Conservation (phyloP, 306 rosid species). For the Inga leiocalycina region DNA sequence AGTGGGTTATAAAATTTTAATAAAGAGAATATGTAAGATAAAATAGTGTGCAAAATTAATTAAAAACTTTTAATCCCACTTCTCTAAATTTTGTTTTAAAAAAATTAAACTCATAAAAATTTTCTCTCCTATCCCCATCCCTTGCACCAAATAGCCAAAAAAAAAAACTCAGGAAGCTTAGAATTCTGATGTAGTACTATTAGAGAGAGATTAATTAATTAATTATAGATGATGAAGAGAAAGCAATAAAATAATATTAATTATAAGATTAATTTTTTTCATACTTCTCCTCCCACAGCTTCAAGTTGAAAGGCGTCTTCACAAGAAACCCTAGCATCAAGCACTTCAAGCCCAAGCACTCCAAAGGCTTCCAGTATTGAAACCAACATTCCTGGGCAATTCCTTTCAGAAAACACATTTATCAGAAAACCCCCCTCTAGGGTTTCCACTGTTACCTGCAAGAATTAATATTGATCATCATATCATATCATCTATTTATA, state of each 20-base stretch:
- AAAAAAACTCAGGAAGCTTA: background rate
- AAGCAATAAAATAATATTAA: background rate
- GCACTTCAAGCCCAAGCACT: slow-evolving; percentile 77
- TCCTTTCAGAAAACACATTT: slow-evolving; percentile 64
- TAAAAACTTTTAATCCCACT: too few relatives aligned
- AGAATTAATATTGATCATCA: background rate
- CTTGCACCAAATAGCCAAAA: too few relatives aligned
- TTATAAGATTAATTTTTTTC: slow-evolving; percentile 1
- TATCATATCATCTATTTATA: background rate
- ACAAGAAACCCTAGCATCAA: slow-evolving; percentile 92
- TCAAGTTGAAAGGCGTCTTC: slow-evolving; percentile 77
- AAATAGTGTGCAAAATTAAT: too few relatives aligned
- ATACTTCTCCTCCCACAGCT: slow-evolving; percentile 86
- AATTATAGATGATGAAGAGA: background rate
- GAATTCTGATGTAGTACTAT: background rate
- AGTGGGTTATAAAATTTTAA: too few relatives aligned
- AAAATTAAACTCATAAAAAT: too few relatives aligned
- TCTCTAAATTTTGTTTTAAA: too few relatives aligned
- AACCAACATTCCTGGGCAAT: slow-evolving; percentile 72
- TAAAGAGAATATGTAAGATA: too few relatives aligned
- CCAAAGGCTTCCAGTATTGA: slow-evolving; percentile 79
- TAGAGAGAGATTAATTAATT: background rate
- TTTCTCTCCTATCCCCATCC: too few relatives aligned
- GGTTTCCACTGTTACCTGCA: slow-evolving; percentile 77
- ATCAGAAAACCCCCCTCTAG: slow-evolving; percentile 72